Conservation (phyloP, 306 rosid genomes). For the Prunus fruticosa region DNA sequence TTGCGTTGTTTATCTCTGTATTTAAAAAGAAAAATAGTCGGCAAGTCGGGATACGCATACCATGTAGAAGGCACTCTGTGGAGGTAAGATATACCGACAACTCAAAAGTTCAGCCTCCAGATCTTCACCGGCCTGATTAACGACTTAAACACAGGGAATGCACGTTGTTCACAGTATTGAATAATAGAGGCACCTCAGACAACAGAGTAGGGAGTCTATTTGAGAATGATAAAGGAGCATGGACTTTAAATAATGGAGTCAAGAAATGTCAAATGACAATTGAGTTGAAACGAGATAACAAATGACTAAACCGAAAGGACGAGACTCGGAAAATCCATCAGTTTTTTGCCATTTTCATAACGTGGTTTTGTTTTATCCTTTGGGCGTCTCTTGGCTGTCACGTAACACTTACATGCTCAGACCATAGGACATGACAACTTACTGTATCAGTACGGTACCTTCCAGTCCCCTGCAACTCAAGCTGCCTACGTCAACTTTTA, state of each 20-base stretch:
- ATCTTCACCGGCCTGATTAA: slow-evolving; percentile 64
- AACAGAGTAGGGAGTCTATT: slow-evolving; percentile 6
- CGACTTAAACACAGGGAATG: slow-evolving; percentile 56
- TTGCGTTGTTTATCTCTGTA: neutral
- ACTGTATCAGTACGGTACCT: too few species aligned
- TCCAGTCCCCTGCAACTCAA: too few species aligned
- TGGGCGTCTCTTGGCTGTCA: too few species aligned
- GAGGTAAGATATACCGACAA: slow-evolving; percentile 58
- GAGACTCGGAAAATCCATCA: too few species aligned
- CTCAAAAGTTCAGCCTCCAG: slow-evolving; percentile 60
- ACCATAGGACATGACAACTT: too few species aligned
- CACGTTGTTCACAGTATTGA: slow-evolving; percentile 36
- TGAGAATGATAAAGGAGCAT: neutral
- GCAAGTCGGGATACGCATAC: slow-evolving; percentile 36
- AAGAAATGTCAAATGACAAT: too few species aligned
- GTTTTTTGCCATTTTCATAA: too few species aligned
- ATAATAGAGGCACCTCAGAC: slow-evolving; percentile 41
- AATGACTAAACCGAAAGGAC: too few species aligned
- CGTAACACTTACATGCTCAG: too few species aligned
- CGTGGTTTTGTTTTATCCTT: too few species aligned
- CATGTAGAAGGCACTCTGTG: slow-evolving; percentile 78
- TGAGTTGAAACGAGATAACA: too few species aligned
- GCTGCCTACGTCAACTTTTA: too few species aligned
- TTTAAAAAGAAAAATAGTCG: neutral
- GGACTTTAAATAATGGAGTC: slow-evolving; percentile 6